A percentile compares a stretch with the other conserved stretches of the same genome.
Evolutionary conservation across 169 alveolate genomes (phyloP).

Genomic region (Eimeria zaria): DNA sequence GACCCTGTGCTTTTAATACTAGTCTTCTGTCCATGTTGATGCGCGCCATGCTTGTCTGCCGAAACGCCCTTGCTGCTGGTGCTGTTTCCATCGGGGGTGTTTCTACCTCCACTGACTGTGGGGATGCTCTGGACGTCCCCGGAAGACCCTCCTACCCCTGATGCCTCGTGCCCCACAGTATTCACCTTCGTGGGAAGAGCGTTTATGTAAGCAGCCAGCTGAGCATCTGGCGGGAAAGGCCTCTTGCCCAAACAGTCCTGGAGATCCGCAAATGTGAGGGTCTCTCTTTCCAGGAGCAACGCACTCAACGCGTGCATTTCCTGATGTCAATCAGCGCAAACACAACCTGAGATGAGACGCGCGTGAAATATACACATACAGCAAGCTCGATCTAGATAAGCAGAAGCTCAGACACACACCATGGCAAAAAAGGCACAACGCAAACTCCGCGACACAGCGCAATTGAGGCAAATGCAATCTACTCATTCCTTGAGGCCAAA

Average conservation of each 20-base stretch:
- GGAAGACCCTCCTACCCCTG: background rate
- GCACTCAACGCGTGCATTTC: constrained; percentile 68
- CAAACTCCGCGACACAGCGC: background rate
- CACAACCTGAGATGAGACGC: background rate
- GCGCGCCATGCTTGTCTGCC: background rate
- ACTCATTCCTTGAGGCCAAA: background rate
- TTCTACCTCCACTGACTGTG: background rate
- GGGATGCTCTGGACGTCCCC: background rate
- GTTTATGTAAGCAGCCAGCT: constrained; percentile 78
- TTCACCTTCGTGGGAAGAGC: constrained; percentile 74
- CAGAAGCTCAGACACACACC: background rate
- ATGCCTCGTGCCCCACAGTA: background rate
- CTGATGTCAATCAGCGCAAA: background rate
- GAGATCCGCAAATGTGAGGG: constrained; percentile 92
- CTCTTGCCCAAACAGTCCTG: constrained; percentile 93
- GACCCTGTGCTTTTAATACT: background rate
- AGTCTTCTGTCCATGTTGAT: background rate
- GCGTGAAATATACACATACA: background rate
- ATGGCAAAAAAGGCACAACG: background rate
- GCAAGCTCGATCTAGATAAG: background rate
- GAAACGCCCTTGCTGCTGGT: background rate
- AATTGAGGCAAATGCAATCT: background rate
- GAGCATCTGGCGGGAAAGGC: constrained; percentile 86
- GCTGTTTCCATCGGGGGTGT: background rate
- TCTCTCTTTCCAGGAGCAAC: constrained; percentile 89